Conservation (phyloP, 805 yeast species). For the Saccharomyces eubayanus region DNA sequence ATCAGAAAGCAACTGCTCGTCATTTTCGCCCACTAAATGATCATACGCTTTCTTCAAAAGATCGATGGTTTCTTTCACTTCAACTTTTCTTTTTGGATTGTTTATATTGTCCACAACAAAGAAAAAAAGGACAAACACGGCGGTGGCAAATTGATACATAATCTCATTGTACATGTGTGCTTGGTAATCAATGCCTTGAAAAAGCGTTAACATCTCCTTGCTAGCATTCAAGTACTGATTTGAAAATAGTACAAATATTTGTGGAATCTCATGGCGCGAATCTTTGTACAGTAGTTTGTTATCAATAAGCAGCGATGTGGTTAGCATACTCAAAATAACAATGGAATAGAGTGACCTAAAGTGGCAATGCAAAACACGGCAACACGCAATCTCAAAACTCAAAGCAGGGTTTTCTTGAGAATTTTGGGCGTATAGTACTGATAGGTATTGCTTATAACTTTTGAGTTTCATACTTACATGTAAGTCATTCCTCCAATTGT, state of each 20-base stretch:
- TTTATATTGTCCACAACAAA: constrained; percentile 15
- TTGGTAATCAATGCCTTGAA: constrained; percentile 13
- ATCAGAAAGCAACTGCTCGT: constrained; percentile 10
- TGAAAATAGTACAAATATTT: constrained; percentile 7
- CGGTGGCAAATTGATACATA: constrained; percentile 18
- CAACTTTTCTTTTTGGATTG: constrained; percentile 5
- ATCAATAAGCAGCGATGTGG: constrained; percentile 17
- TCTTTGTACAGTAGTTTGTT: constrained; percentile 11
- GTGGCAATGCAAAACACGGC: constrained; percentile 18
- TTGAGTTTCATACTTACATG: constrained; percentile 18
- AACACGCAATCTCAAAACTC: constrained; percentile 16
- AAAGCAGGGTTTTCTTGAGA: constrained; percentile 13
- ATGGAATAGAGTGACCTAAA: constrained; percentile 15
- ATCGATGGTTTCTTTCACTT: constrained; percentile 7
- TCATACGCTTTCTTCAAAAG: constrained; percentile 10
- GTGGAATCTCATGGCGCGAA: constrained; percentile 13
- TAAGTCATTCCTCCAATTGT: constrained; percentile 18
- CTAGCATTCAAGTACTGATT: constrained; percentile 9
- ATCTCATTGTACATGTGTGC: constrained; percentile 19
- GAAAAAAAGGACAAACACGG: constrained; percentile 16
- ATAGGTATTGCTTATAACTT: constrained; percentile 16
- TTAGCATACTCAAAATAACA: constrained; percentile 14
- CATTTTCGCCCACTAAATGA: constrained; percentile 14
- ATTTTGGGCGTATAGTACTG: constrained; percentile 14
- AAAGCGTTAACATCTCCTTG: constrained; percentile 15